phyloP scores from a whole-genome alignment of 2,329 filamentous ascomycete genomes.

The Paecilomyces sp. region DNA sequence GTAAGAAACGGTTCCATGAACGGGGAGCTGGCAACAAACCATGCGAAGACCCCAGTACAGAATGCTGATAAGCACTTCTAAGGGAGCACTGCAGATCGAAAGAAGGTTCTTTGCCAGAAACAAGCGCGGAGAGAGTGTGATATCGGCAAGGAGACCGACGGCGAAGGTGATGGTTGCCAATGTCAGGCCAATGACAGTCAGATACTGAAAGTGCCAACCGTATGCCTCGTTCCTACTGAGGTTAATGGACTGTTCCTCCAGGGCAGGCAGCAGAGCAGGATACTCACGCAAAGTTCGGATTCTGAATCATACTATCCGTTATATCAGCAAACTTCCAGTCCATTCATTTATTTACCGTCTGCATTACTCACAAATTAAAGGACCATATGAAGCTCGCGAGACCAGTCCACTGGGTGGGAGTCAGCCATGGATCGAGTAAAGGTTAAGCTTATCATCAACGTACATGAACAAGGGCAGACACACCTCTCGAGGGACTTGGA shows the following conservation, averaged over 20 bases:
- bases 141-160: conserved; percentile 48
- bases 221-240: conserved; percentile 47
- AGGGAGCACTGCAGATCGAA: conserved; percentile 50
- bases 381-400: conserved; percentile 37
- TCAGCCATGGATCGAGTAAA: conserved; percentile 11
- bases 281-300: conserved; percentile 37
- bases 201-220: conserved; percentile 60
- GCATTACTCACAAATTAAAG: conserved; percentile 36
- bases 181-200: conserved; percentile 55
- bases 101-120: conserved; percentile 54
- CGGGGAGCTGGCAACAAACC: conserved; percentile 25
- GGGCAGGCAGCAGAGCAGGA: neutral
- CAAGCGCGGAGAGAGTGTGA: conserved; percentile 43
- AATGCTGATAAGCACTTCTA: conserved; percentile 54
- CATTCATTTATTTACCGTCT: neutral
- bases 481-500: conserved; percentile 33
- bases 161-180: conserved; percentile 50
- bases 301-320: conserved; percentile 30
- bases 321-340: neutral
- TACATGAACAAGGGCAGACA: conserved; percentile 39
- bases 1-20: conserved; percentile 2
- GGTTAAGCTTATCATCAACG: conserved; percentile 6
- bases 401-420: conserved; percentile 24
- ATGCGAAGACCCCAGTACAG: conserved; percentile 54
- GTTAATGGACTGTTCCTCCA: neutral